Evolutionary conservation across 2,329 filamentous ascomycete species (phyloP), one percentile per base, ranked within the genome.

Genomic region (Aureobasidium sp.): DNA sequence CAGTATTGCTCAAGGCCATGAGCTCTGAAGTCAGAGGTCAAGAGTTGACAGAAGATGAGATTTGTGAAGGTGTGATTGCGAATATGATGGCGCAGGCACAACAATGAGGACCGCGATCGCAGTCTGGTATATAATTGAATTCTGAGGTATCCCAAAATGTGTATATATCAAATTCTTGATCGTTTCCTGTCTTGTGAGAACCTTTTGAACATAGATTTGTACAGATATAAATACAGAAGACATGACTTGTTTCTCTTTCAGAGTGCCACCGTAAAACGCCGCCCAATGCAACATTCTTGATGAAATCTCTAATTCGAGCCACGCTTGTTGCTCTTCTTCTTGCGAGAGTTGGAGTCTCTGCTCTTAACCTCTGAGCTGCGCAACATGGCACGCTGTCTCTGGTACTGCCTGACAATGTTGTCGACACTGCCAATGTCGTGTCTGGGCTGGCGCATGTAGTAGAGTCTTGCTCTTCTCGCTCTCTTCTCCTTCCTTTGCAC

Each of bases 361-460:
- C 67, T 68, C 65, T 69, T 70, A 19, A 64, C 65, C 35, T 66
- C 67, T 58, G 61, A 65, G 39, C 65, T 64, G n/a, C 65, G 62
- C 62, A 68, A 53, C 63, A 61, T 62, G 42, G 56, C 62, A 70
- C 80, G 80, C 69, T 80, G 75, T 70, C 80, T 78, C 69, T 84
- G 74, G 71, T 87, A 91, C 66, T 83, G 81, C 68, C 81, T 78
- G 62, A 96, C 90, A 70, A 93, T 80, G 67, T 88, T 85, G 74
- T 95, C 89, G 66, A 96, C 89, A 69, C 85, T 90, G 64, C 91
- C 89, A 77, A 91, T 85, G 76, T 96, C 91, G 76, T 96, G 91
- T 77, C 87, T 88, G 63, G 89, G 85, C 79, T 92, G 81, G 75
- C 92, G 84, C 88, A 99, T 89, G 76, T 93, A 97, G 70, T 90